These are phyloP conservation scores for Licmophora abbreviata DNA, from an alignment of 108 stramenopile species.

Conservation along the genomic window DNA sequence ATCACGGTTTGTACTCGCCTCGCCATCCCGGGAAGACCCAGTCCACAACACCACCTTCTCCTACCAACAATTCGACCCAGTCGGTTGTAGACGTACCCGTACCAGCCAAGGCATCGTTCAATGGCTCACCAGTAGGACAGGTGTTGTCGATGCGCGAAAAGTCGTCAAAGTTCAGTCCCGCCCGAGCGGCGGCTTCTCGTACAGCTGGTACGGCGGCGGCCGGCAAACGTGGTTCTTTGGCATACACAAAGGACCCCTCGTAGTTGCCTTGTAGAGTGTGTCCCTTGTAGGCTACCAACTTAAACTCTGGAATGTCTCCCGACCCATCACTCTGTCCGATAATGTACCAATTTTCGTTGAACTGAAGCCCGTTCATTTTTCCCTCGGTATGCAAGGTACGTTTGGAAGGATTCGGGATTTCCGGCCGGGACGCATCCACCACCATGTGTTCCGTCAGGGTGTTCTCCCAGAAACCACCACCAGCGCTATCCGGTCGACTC, in stretches of 20 bases:
- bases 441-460: constrained; percentile 79
- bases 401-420: constrained; percentile 23
- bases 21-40: constrained; percentile 85
- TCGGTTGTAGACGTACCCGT: constrained; percentile 80
- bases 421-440: constrained; percentile 41
- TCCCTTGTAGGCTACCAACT: constrained; percentile 89
- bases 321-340: constrained; percentile 72
- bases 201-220: constrained; percentile 68
- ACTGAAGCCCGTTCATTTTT: constrained; percentile 90
- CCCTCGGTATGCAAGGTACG: constrained; percentile 84
- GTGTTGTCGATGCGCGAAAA: constrained; percentile 74
- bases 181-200: constrained; percentile 64
- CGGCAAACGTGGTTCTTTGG: constrained; percentile 73
- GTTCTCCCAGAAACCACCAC: constrained; percentile 90
- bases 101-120: constrained; percentile 66
- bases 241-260: constrained; percentile 90
- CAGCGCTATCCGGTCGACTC: constrained; percentile 58
- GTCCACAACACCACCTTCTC: constrained; percentile 81
- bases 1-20: constrained; percentile 84
- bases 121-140: constrained; percentile 39
- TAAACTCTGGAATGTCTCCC: constrained; percentile 61
- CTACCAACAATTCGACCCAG: constrained; percentile 74
- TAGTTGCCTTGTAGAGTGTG: constrained; percentile 95
- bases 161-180: constrained; percentile 63
- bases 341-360: constrained; percentile 92